These are phyloP conservation scores for Cryptococcus sp. DNA, from an alignment of 1,284 basidiomycete species.

Conservation along the genomic window DNA sequence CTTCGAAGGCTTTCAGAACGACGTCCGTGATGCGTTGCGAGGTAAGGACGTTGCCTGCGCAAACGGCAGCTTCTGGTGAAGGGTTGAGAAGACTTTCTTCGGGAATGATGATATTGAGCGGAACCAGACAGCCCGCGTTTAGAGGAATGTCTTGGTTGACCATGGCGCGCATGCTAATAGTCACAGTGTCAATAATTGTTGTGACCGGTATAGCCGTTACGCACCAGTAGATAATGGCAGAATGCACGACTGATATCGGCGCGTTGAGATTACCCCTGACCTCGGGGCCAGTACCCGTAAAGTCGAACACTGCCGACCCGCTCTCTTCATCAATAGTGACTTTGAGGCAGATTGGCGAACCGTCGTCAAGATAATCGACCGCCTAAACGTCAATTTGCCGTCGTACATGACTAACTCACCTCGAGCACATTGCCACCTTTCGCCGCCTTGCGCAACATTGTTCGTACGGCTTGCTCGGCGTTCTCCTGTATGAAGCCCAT, in stretches of 20 bases:
- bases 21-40: slow-evolving; percentile 93
- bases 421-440: slow-evolving; percentile 59
- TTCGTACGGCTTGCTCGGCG: slow-evolving; percentile 84
- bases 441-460: slow-evolving; percentile 62
- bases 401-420: slow-evolving; percentile 29
- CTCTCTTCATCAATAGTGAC: slow-evolving; percentile 75
- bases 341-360: slow-evolving; percentile 76
- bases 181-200: background rate
- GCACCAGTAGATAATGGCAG: slow-evolving; percentile 83
- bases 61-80: slow-evolving; percentile 82
- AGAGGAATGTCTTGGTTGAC: slow-evolving; percentile 87
- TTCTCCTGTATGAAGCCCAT: slow-evolving; percentile 81
- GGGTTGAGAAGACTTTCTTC: slow-evolving; percentile 76
- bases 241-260: slow-evolving; percentile 84
- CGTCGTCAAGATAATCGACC: slow-evolving; percentile 64
- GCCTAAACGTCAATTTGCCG: slow-evolving; percentile 8
- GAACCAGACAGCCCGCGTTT: slow-evolving; percentile 82
- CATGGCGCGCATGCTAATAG: slow-evolving; percentile 71
- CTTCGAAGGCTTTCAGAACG: slow-evolving; percentile 87
- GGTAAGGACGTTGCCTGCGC: slow-evolving; percentile 89
- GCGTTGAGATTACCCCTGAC: slow-evolving; percentile 87
- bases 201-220: background rate
- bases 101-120: slow-evolving; percentile 61
- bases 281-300: slow-evolving; percentile 82
- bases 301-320: slow-evolving; percentile 86